Base-by-base conservation (phyloP, 805 yeast species). In the Metschnikowia vanudenii region DNA sequence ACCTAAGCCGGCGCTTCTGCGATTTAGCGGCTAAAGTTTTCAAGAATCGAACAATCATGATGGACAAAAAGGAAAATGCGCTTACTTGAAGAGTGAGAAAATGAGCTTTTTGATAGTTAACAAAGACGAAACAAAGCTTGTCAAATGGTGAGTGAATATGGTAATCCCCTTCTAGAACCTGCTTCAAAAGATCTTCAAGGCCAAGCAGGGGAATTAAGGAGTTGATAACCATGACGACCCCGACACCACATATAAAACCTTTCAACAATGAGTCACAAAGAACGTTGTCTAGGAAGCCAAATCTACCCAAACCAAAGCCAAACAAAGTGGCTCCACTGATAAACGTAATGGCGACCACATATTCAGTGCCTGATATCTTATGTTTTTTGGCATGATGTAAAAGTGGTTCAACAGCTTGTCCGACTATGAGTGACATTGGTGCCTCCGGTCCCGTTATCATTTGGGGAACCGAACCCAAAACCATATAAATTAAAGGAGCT, bases 161-260 rank as follows among this genome's bases (percentile, higher is more conserved):
- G 58, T 62, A 62, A 34, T 60, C 55, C 5, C 50, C 69, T 19
- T 60, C 55, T 8, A 61, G 52, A 10, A 79, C 64, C 1, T 73
- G 63, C 14, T 67, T 63, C 47, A 80, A 68, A 3, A 79, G 52
- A 4, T 55, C 61, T 30, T 70, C 72, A 22, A 92, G 69, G 2
- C 96, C 96, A 33, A 91, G 65, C 63, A 84, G 85, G 2, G 85
- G 79, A 11, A 89, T 80, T 10, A 79, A 57, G 2, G 96, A 84
- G 61, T 88, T 90, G 41, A 73, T 67, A 10, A 69, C 50, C 77
- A 73, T 73, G 16, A 73, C 76, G 10, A 67, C 57, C 7, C 77
- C 77, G 11, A 73, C 74, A 3, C 75, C 76, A 47, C 69, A 61
- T 11, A 73, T 70, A 49, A 73, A 73, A 1, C 77, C 77, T 47